Percentiles rank a stretch among this genome's conserved stretches.
phyloP scores from a whole-genome alignment of 1,139 yeast genomes.

The Meyerozyma sp. region DNA sequence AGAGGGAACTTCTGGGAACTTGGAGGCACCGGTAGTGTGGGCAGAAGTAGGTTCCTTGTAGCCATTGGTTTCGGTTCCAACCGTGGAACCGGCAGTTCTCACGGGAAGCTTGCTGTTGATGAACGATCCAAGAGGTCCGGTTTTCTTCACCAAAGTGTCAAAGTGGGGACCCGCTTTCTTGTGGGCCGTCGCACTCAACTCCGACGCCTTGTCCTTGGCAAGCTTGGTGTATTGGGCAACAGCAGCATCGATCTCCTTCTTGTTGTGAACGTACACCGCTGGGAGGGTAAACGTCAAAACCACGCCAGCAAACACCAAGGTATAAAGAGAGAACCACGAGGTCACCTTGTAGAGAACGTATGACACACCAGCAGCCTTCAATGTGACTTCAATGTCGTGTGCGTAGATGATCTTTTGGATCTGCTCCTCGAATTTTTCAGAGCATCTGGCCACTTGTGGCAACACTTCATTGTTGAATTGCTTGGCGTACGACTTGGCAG shows the following conservation, averaged over 20 bases:
- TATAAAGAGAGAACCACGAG: slow-evolving; percentile 70
- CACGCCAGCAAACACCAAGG: slow-evolving; percentile 53
- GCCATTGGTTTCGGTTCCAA: slow-evolving; percentile 35
- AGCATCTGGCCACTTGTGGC: slow-evolving; percentile 40
- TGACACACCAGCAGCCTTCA: slow-evolving; percentile 64
- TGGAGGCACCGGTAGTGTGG: slow-evolving; percentile 28
- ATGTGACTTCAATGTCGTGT: slow-evolving; percentile 61
- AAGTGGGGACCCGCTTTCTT: slow-evolving; percentile 49
- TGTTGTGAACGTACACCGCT: slow-evolving; percentile 64
- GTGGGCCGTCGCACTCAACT: slow-evolving; percentile 46
- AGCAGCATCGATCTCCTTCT: slow-evolving; percentile 75
- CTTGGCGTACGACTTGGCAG: slow-evolving; percentile 32
- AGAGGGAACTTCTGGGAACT: slow-evolving; percentile 46
- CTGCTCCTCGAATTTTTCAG: slow-evolving; percentile 40
- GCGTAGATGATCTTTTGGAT: slow-evolving; percentile 61
- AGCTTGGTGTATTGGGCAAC: slow-evolving; percentile 52
- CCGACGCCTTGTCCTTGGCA: slow-evolving; percentile 53
- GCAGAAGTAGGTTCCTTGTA: slow-evolving; percentile 14
- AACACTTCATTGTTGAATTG: slow-evolving; percentile 34
- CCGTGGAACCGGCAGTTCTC: slow-evolving; percentile 71
- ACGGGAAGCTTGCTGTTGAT: slow-evolving; percentile 57
- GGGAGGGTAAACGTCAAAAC: slow-evolving; percentile 73
- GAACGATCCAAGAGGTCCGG: slow-evolving; percentile 61
- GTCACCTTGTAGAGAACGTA: slow-evolving; percentile 70
- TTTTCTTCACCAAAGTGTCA: slow-evolving; percentile 44